Evolutionary conservation across 1,284 basidiomycete genomes (phyloP).

Genomic region (Microbotryum saponariae): DNA sequence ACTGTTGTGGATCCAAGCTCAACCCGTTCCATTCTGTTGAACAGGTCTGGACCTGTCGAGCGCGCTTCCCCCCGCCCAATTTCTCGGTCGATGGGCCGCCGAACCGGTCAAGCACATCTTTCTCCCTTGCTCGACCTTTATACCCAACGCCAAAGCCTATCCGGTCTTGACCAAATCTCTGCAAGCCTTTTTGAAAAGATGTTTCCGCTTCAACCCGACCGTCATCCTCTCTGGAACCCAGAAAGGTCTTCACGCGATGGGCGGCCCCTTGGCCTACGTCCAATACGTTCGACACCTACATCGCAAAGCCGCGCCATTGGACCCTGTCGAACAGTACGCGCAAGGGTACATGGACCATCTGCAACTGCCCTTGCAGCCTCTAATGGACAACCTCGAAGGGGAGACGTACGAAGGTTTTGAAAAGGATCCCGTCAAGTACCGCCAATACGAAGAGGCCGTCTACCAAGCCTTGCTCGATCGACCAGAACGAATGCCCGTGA

Average conservation of each 20-base stretch:
- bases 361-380: slow-evolving; percentile 86
- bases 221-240: slow-evolving; percentile 68
- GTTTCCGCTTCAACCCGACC: slow-evolving; percentile 59
- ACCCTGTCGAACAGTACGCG: slow-evolving; percentile 76
- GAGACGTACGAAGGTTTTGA: slow-evolving; percentile 97
- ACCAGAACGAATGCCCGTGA: slow-evolving; percentile 53
- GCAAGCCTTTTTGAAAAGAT: slow-evolving; percentile 76
- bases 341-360: slow-evolving; percentile 90
- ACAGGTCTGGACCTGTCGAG: slow-evolving; percentile 81
- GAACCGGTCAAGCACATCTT: slow-evolving; percentile 84
- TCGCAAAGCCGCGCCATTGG: slow-evolving; percentile 47
- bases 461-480: slow-evolving; percentile 70
- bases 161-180: slow-evolving; percentile 90
- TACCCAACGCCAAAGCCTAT: slow-evolving; percentile 93
- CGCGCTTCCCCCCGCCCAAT: slow-evolving; percentile 68
- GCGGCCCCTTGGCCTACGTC: slow-evolving; percentile 77
- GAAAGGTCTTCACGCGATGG: slow-evolving; percentile 59
- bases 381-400: slow-evolving; percentile 95
- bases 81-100: slow-evolving; percentile 72
- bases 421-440: slow-evolving; percentile 93
- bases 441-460: slow-evolving; percentile 89
- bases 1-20: not conserved
- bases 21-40: slow-evolving; percentile 5
- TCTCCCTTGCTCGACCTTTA: slow-evolving; percentile 81
- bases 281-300: slow-evolving; percentile 56